A percentile compares a stretch with the other conserved stretches of the same genome.
Evolutionary conservation across 257 asterid species (phyloP).

Genomic region (Haberlea rhodopensis): DNA sequence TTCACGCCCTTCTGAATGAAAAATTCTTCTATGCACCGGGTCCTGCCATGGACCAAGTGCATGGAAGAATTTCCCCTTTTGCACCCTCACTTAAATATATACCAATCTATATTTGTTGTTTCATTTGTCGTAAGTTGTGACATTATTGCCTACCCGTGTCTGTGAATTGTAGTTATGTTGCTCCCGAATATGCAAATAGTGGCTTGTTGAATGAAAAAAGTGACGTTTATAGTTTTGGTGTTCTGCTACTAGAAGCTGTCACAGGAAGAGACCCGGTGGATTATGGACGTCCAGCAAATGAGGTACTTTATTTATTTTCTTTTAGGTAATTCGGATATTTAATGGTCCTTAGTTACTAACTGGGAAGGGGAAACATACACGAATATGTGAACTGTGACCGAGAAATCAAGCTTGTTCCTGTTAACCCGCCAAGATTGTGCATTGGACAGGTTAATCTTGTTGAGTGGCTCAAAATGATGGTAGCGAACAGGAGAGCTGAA

Average conservation of each 20-base stretch:
- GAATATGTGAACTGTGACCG: not conserved
- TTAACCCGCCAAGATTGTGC: conserved; percentile 15
- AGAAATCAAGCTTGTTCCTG: not conserved
- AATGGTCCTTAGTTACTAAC: not conserved
- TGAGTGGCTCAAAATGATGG: conserved; percentile 63
- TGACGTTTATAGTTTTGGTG: conserved; percentile 92
- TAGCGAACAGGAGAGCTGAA: conserved; percentile 36
- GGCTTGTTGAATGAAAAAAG: conserved; percentile 94
- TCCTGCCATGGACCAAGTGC: too few relatives aligned
- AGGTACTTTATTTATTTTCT: conserved; percentile 48
- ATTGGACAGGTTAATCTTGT: conserved; percentile 81
- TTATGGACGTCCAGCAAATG: conserved; percentile 82
- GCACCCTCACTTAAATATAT: conserved; percentile 1
- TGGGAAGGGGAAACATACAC: not conserved
- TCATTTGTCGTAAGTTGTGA: not conserved
- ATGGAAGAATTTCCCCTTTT: too few relatives aligned
- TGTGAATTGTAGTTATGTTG: conserved; percentile 71
- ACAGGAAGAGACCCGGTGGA: conserved; percentile 99
- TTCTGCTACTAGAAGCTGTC: conserved; percentile 80
- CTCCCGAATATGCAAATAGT: conserved; percentile 95
- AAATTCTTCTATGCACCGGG: too few relatives aligned
- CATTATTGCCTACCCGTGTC: not conserved
- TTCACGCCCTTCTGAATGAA: conserved; percentile 14
- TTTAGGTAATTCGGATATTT: conserved; percentile 25
- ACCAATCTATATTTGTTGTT: not conserved